Percentiles rank a stretch among this genome's conserved stretches.
These are phyloP conservation scores for Saraca asoca DNA, from an alignment of 331 rosid species.

Conservation along the genomic window DNA sequence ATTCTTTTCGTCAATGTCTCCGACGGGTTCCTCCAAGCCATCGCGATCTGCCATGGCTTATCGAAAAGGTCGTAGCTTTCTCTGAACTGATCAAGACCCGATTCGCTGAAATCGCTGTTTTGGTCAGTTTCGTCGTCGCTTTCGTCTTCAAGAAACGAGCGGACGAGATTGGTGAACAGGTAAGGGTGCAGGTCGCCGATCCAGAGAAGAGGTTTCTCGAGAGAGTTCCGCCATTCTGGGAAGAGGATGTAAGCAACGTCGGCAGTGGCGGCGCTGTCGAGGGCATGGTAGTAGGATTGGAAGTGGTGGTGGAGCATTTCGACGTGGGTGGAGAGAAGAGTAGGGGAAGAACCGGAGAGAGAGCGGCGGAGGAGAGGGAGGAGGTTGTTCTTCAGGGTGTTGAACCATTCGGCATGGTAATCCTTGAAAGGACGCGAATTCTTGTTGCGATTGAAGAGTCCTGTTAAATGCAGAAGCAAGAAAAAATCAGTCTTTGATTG, in stretches of 20 bases:
- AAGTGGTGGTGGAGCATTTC: conserved; percentile 72
- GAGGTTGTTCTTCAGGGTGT: conserved; percentile 55
- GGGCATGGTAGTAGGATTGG: conserved; percentile 66
- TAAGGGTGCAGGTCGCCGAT: conserved; percentile 70
- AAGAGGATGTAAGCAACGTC: conserved; percentile 54
- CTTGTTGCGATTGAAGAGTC: conserved; percentile 51
- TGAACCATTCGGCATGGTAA: conserved; percentile 63
- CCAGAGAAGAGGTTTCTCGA: conserved; percentile 76
- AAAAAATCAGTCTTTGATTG: no score
- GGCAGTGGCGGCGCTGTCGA: conserved; percentile 57
- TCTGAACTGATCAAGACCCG: not conserved
- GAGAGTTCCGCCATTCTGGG: conserved; percentile 61
- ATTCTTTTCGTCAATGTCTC: conserved; percentile 33
- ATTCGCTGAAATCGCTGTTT: not conserved
- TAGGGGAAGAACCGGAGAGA: conserved; percentile 47
- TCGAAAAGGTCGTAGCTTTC: not conserved
- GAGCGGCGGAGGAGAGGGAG: conserved; percentile 68
- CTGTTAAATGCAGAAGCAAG: not conserved
- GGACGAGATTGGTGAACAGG: conserved; percentile 66
- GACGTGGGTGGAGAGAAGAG: conserved; percentile 71
- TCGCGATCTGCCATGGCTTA: conserved; percentile 43
- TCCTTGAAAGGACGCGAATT: conserved; percentile 55
- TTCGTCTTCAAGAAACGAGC: conserved; percentile 49
- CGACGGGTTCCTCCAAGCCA: conserved; percentile 54
- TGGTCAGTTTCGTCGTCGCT: not conserved